Evolutionary conservation across 768 basidiomycete species (phyloP), one percentile per base, ranked within the genome.

Genomic region (Termitomyces sp.): DNA sequence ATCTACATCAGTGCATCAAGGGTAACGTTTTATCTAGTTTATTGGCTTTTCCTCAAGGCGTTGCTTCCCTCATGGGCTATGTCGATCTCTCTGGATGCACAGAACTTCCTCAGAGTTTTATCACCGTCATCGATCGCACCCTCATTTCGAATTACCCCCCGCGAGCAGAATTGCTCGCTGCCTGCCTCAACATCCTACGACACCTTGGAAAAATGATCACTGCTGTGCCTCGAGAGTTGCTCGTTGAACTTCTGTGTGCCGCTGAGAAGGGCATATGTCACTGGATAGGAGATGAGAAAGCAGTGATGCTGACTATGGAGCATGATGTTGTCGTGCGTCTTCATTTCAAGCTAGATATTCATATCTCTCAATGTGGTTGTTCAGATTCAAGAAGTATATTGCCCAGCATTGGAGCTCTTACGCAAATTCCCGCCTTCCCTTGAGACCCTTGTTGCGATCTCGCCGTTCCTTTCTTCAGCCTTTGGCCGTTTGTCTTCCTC

Each of bases 261-360:
- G 64, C 81, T 25, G 70, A 73, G 22, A 63, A 69, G 32, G 65
- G 79, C 20, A 59, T 85, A 5, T 70, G 69, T 50, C 59, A 67
- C 29, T 87, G 85, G 86, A 76, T 86, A 20, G 72, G 71, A 40
- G 85, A 86, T 54, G 71, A 72, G 35, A 41, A 59, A 0, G 67
- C 70, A 22, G 54, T 72, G 15, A 68, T 86, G 46, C 59, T 68
- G 3, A 72, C 73, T 4, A 61, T 70, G 7, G 76, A 83, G 29
- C 79, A 81, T 52, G 77, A 77, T 48, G 65, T 70, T 44, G 57
- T 80, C 55, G 86, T 86, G 64, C 38, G 78, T 63, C 16, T 36
- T 23, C 20, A 32, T 60, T 5, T 57, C 56, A 10, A 58, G 33
- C 20, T 45, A 32, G 13, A 20, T 41, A 11, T 20, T 47, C 1